Evolutionary conservation across 2,329 filamentous ascomycete species (phyloP), one percentile per base, ranked within the genome.

Genomic region (Fusarium tanahbumbuense): DNA sequence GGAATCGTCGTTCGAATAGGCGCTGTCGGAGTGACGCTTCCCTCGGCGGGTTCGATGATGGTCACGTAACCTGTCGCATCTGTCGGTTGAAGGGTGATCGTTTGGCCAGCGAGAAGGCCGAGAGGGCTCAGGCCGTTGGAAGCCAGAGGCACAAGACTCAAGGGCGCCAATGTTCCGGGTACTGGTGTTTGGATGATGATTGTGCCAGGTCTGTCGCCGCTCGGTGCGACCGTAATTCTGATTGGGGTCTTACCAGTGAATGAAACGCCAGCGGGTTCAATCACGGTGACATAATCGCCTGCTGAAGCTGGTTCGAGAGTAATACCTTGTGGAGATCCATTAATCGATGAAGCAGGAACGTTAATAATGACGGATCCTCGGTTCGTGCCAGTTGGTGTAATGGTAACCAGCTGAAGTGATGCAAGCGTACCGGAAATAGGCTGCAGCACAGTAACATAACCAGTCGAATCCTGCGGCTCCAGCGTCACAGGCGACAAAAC

Each of bases 101-200:
- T 72, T 27, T 65, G 28, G 1, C 52, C 67, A 6, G 40, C 53
- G 1, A 71, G 48, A 2, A 32, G 27, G 0, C 48, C 42, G 10
- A 69, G 22, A 2, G 68, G 27, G 2, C 34, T 48, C 10, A 71
- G 4, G 0, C 37, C 10, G n/a, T 41, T 59, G 0, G n/a, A 3
- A 1, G 15, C 2, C 16, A 22, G 2, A 10, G 47, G 11, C 0
- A 50, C 25, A 3, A 68, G 18, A 9, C 40, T 22, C n/a, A 45
- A 20, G 0, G 65, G 59, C 6, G 8, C 28, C 16, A 64, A 22
- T 8, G 40, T 28, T 18, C 45, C 67, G 0, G 37, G 22, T 0
- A 46, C 9, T 3, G 69, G 69, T 9, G 70, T 74, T 44, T 73
- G 65, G n/a, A 75, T 72, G 6, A 71, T 60, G 7, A 75, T 45